Conservation (phyloP, 225 moss, liverwort and hornwort genomes). For the Ulota crispa region DNA sequence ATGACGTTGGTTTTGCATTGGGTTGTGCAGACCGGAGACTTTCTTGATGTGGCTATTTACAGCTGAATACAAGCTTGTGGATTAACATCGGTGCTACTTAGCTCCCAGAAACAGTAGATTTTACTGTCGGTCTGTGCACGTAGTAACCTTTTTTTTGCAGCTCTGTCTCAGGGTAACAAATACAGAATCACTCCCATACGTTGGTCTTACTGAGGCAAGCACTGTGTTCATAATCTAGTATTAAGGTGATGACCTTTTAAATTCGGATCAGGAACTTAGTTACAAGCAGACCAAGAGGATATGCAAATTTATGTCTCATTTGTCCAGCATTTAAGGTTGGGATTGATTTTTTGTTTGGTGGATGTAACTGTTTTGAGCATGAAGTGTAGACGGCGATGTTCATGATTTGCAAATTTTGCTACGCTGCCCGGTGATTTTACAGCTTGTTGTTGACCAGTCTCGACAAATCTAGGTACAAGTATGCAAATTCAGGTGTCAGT, state of each 20-base stretch:
- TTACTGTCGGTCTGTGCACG: neutral
- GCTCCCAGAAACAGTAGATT: conserved; percentile 3
- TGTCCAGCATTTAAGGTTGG: neutral
- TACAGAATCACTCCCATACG: neutral
- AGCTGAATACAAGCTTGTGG: conserved; percentile 30
- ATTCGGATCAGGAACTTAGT: neutral
- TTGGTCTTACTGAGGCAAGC: neutral
- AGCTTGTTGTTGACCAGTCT: neutral
- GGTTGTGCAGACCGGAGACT: conserved; percentile 62
- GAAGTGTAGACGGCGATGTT: neutral
- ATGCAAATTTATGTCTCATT: conserved; percentile 9
- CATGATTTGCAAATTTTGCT: neutral
- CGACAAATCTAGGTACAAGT: neutral
- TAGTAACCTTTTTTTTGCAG: neutral
- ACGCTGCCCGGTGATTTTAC: neutral
- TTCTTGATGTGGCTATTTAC: conserved; percentile 65
- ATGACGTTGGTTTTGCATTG: conserved; percentile 7
- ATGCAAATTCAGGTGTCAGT: neutral
- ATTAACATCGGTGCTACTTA: conserved; percentile 17
- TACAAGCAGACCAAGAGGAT: conserved; percentile 1
- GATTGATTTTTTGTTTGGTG: conserved; percentile 6
- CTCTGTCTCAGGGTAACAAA: neutral
- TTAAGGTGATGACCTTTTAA: neutral
- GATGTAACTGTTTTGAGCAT: conserved; percentile 23
- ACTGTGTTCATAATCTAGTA: neutral